phyloP scores from a whole-genome alignment of 1,284 basidiomycete species.

The Ganoderma lucidum region DNA sequence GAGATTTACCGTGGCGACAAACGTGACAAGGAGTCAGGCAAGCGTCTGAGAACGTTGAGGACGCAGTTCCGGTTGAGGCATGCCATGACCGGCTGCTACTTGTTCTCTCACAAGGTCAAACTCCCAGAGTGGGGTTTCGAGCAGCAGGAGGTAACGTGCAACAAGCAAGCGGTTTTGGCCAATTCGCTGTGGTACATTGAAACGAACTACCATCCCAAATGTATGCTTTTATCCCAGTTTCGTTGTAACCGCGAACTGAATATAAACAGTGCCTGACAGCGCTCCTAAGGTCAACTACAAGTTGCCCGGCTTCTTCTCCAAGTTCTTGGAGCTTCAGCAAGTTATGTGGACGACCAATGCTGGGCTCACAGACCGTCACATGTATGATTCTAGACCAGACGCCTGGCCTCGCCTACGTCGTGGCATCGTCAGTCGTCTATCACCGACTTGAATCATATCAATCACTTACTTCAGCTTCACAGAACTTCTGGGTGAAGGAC shows the following conservation, averaged over 20 bases:
- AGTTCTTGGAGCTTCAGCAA: constrained; percentile 92
- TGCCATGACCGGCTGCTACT: constrained; percentile 90
- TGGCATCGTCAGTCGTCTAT: constrained; percentile 80
- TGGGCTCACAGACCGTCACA: constrained; percentile 93
- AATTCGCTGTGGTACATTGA: constrained; percentile 98
- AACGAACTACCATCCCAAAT: constrained; percentile 79
- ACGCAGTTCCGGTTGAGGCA: constrained; percentile 90
- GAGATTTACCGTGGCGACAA: constrained; percentile 83
- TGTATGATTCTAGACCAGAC: constrained; percentile 92
- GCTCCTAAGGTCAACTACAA: constrained; percentile 90
- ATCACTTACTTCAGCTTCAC: constrained; percentile 11
- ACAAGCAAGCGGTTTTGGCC: constrained; percentile 91
- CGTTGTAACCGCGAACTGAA: background rate
- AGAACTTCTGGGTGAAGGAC: constrained; percentile 99
- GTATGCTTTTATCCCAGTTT: constrained; percentile 56
- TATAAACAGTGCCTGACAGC: constrained; percentile 64
- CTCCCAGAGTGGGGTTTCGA: constrained; percentile 98
- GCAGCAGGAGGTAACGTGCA: constrained; percentile 98
- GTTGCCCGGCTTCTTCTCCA: constrained; percentile 85
- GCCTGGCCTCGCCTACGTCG: constrained; percentile 90
- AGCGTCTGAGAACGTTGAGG: constrained; percentile 81
- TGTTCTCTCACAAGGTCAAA: constrained; percentile 98
- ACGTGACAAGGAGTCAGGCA: constrained; percentile 71
- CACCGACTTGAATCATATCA: background rate
- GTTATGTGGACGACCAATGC: constrained; percentile 99